Evolutionary conservation across 2,329 filamentous ascomycete genomes (phyloP), one percentile per base, ranked within the genome.

Genomic region (Penicillium sp.): DNA sequence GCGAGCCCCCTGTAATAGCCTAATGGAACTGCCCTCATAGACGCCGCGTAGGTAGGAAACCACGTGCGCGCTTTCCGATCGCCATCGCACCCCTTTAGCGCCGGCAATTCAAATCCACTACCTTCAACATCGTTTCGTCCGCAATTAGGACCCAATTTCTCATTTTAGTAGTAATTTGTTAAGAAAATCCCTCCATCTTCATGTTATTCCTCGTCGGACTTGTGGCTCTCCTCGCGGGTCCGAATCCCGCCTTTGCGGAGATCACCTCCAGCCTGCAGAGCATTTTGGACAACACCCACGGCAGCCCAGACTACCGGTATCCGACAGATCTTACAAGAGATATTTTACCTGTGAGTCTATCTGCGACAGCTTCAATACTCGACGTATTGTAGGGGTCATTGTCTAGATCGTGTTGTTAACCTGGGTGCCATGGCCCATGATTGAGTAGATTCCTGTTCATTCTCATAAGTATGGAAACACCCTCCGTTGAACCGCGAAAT

Each of bases 241-340:
- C 64, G 49, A 45, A 46, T 14, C 53, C 55, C n/a, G 65, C 56
- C 25, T 41, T 52, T 13, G 65, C 52, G 31, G 52, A 48, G 7
- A 53, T 77, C 19, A 74, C 75, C 11, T 66, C 72, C 13, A 69
- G 73, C 34, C 67, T 84, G 38, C 79, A 83, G 59, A 76, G 76
- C 50, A 78, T 84, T 43, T 64, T 84, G 43, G 70, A 73, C 46
- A 77, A 81, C 56, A 80, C 79, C 5, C 74, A 80, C 57, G 65
- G 71, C 18, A 75, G 73, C 39, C 67, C 74, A 9, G 69, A 77
- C 16, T 83, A 83, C 65, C 73, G 65, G 14, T 84, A 84, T 65
- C 81, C 81, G 0, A 84, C 81, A 0, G 78, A 81, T 59, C 71
- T 84, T 16, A 84, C 81, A 1, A 74, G 80, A 52, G 80, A 75